A percentile compares a stretch with the other conserved stretches of the same genome.
Conservation (phyloP, 257 asterid species). For the Vinca minor region DNA sequence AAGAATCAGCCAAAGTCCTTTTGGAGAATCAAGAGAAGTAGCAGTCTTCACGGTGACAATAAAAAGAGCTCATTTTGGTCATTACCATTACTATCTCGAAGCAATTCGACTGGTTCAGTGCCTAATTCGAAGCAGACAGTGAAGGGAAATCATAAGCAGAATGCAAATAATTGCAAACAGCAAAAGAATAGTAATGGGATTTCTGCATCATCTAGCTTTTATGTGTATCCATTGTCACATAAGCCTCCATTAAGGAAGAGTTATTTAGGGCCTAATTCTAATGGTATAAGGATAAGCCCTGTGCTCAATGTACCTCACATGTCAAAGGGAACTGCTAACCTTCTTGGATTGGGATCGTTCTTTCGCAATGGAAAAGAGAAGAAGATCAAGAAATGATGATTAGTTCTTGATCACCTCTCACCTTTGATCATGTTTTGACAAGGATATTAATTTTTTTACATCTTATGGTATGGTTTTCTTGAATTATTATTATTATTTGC, state of each 20-base stretch:
- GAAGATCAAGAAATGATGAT: constrained; percentile 31
- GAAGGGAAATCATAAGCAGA: constrained; percentile 28
- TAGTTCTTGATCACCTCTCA: too few species aligned
- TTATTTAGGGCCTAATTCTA: constrained; percentile 27
- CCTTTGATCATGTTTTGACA: too few species aligned
- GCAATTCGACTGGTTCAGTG: constrained; percentile 45
- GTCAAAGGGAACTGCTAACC: constrained; percentile 33
- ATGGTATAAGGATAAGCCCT: constrained; percentile 32
- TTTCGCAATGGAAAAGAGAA: constrained; percentile 38
- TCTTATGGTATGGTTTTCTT: constrained; percentile 1
- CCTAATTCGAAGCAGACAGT: constrained; percentile 24
- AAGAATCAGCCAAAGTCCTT: constrained; percentile 29
- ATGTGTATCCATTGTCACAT: constrained; percentile 31
- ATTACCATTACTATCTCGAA: constrained; percentile 30
- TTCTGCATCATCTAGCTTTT: too few species aligned
- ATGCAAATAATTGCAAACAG: too few species aligned
- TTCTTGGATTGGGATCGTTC: constrained; percentile 39
- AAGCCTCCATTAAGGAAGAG: constrained; percentile 41
- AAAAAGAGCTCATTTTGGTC: constrained; percentile 42
- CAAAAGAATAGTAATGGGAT: constrained; percentile 20
- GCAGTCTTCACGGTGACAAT: constrained; percentile 35
- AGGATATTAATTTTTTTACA: neutral
- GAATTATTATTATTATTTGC: neutral
- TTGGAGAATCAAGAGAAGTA: constrained; percentile 44
- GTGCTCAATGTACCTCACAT: constrained; percentile 35